Conservation (phyloP, 768 basidiomycete species). For the Russula olivacea region DNA sequence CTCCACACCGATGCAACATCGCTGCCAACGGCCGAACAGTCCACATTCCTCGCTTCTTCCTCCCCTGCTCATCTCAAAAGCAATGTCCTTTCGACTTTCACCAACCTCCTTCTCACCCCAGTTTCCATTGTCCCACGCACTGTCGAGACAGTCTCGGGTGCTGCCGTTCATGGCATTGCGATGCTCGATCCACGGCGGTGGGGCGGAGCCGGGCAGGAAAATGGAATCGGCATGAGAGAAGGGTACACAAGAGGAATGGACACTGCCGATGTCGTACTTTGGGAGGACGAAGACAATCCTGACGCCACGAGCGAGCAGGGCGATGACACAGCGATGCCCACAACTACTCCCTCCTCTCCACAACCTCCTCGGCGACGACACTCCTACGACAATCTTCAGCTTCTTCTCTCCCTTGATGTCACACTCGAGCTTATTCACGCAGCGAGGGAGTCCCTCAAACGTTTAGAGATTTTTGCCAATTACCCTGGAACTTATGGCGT, state of each 20-base stretch:
- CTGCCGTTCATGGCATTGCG: constrained; percentile 75
- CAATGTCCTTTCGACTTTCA: constrained; percentile 88
- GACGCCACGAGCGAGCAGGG: constrained; percentile 15
- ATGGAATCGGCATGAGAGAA: constrained; percentile 17
- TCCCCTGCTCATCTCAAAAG: constrained; percentile 88
- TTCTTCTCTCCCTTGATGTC: constrained; percentile 85
- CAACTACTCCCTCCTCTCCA: constrained; percentile 26
- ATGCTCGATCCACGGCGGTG: constrained; percentile 90
- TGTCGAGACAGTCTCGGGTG: constrained; percentile 56
- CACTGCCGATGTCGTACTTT: constrained; percentile 18
- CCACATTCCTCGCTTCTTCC: constrained; percentile 21
- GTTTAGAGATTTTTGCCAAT: constrained; percentile 81
- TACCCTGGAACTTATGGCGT: constrained; percentile 87
- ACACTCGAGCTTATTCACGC: constrained; percentile 91
- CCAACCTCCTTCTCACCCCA: constrained; percentile 80
- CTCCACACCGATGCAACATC: constrained; percentile 11
- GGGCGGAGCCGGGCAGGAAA: constrained; percentile 42
- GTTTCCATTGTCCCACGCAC: constrained; percentile 94
- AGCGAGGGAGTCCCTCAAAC: constrained; percentile 84
- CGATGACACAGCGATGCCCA: constrained; percentile 19
- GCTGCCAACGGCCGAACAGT: constrained; percentile 8
- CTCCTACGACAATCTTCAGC: constrained; percentile 58
- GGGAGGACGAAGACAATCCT: constrained; percentile 19
- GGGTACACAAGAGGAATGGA: constrained; percentile 21
- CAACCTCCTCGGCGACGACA: constrained; percentile 24